Conservation (phyloP, 257 asterid species). For the Nicotiana tomentosiformis region DNA sequence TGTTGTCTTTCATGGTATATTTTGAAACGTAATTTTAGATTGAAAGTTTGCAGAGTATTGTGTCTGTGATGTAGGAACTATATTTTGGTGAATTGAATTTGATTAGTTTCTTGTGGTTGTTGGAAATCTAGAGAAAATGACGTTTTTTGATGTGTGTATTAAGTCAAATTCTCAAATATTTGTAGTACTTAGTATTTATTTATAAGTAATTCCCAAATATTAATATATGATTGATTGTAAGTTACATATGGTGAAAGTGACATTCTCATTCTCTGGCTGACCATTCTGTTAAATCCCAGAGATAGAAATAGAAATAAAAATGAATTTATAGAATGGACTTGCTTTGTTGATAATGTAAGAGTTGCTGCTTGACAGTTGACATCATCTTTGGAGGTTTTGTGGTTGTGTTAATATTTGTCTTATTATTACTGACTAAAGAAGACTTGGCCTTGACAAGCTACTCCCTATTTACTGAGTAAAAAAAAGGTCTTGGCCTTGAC, state of each 20-base stretch:
- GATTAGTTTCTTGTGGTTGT: not conserved
- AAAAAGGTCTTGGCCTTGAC: not conserved
- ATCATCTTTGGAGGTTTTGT: not conserved
- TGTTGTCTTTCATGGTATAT: not conserved
- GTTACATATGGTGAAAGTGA: not conserved
- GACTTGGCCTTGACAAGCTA: not conserved
- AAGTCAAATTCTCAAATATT: constrained; percentile 1
- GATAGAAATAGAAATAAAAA: not conserved
- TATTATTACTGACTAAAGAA: not conserved
- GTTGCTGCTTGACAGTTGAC: not conserved
- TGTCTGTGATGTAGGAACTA: constrained; percentile 5
- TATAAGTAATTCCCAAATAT: not conserved
- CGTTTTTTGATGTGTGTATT: not conserved
- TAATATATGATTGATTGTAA: not conserved
- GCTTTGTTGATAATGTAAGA: not conserved
- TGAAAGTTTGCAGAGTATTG: not conserved
- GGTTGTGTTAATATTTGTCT: not conserved
- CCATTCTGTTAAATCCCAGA: not conserved
- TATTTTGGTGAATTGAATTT: not conserved
- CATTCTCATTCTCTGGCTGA: not conserved
- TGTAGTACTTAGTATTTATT: not conserved
- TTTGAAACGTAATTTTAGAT: too few species aligned
- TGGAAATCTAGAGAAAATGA: not conserved
- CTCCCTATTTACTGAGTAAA: too few species aligned
- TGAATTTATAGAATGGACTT: not conserved